Percentiles rank a stretch among this genome's conserved stretches.
Conservation (phyloP, 1,139 yeast genomes). For the Groenewaldozyma auringiensis region DNA sequence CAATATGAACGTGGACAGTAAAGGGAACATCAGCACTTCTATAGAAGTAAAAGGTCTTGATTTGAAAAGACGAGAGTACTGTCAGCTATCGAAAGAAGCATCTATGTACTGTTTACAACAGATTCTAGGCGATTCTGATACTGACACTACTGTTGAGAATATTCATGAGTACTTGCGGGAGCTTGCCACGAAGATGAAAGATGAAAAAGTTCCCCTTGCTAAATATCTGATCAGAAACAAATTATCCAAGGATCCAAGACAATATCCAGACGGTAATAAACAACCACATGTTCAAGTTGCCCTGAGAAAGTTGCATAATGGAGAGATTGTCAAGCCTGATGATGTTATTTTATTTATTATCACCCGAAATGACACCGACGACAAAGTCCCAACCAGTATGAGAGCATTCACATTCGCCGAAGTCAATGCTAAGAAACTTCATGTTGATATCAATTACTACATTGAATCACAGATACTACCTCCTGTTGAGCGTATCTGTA, state of each 20-base stretch:
- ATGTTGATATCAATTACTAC: constrained; percentile 72
- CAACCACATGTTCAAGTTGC: constrained; percentile 97
- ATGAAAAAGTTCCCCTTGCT: constrained; percentile 53
- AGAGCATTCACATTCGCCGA: constrained; percentile 77
- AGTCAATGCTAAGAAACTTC: constrained; percentile 46
- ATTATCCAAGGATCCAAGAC: constrained; percentile 36
- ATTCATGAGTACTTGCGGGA: constrained; percentile 67
- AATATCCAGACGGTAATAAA: constrained; percentile 44
- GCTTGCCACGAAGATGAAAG: constrained; percentile 50
- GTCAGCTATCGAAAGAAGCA: constrained; percentile 84
- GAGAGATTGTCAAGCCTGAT: constrained; percentile 82
- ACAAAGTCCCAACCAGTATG: constrained; percentile 33
- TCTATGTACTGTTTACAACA: constrained; percentile 69
- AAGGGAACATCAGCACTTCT: constrained; percentile 42
- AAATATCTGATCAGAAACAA: constrained; percentile 41
- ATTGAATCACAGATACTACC: constrained; percentile 84
- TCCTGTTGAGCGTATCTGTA: constrained; percentile 83
- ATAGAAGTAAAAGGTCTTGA: constrained; percentile 95
- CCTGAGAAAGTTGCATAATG: constrained; percentile 63
- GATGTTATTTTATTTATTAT: constrained; percentile 85
- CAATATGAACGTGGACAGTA: constrained; percentile 41
- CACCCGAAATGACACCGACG: constrained; percentile 41
- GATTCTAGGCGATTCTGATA: constrained; percentile 63
- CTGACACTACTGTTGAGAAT: constrained; percentile 67
- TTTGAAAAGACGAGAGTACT: constrained; percentile 93